These are phyloP conservation scores for Cercospora berteroae DNA, from an alignment of 2,329 filamentous ascomycete species.

Conservation along the genomic window DNA sequence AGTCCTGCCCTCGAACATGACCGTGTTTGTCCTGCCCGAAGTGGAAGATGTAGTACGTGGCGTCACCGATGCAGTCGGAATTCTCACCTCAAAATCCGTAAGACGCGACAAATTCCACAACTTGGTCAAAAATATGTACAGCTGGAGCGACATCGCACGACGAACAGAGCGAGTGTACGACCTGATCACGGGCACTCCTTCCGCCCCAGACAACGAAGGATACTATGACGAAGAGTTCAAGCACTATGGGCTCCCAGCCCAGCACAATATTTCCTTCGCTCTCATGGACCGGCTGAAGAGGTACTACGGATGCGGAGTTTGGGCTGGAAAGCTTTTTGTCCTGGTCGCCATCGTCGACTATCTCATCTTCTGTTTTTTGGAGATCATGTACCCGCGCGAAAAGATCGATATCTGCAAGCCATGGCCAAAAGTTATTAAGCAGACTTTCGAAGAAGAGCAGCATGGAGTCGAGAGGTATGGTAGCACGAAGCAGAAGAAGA, in stretches of 20 bases:
- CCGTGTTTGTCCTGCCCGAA: slow-evolving; percentile 92
- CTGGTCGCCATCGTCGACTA: slow-evolving; percentile 94
- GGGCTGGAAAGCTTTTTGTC: slow-evolving; percentile 97
- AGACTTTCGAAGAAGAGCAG: background rate
- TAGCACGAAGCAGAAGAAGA: slow-evolving; percentile 5
- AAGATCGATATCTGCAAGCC: slow-evolving; percentile 85
- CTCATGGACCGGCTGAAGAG: slow-evolving; percentile 92
- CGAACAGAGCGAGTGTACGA: slow-evolving; percentile 95
- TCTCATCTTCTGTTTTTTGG: slow-evolving; percentile 80
- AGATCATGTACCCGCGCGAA: slow-evolving; percentile 80
- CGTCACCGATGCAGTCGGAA: slow-evolving; percentile 83
- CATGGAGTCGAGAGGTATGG: background rate
- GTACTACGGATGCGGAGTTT: slow-evolving; percentile 97
- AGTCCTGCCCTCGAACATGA: slow-evolving; percentile 94
- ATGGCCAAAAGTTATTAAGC: slow-evolving; percentile 61
- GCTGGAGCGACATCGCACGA: slow-evolving; percentile 91
- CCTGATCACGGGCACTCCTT: slow-evolving; percentile 82
- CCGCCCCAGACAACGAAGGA: slow-evolving; percentile 63
- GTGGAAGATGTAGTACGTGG: slow-evolving; percentile 91
- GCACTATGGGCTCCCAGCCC: slow-evolving; percentile 56
- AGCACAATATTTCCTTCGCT: slow-evolving; percentile 68
- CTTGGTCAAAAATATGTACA: slow-evolving; percentile 97
- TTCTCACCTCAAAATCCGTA: slow-evolving; percentile 69
- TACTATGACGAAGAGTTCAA: slow-evolving; percentile 73
- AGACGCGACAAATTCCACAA: slow-evolving; percentile 94